Percentiles rank a stretch among this genome's conserved stretches.
These are phyloP conservation scores for Tulasnella sp. DNA, from an alignment of 768 basidiomycete species.

Conservation along the genomic window DNA sequence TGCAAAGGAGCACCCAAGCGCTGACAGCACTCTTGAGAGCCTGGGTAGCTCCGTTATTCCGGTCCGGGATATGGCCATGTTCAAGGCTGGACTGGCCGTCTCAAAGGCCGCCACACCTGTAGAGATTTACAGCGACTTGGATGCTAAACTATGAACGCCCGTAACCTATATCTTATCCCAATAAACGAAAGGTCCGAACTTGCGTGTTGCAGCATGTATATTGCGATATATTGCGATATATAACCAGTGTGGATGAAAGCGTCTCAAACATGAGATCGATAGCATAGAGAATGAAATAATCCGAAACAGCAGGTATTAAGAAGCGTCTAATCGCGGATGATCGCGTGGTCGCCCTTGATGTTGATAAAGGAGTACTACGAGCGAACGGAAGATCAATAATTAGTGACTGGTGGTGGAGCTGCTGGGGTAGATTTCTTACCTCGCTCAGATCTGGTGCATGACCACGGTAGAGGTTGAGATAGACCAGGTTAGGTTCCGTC, in stretches of 20 bases:
- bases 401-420: not conserved
- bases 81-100: conserved; percentile 56
- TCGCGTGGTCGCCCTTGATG: conserved; percentile 25
- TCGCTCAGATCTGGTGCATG: conserved; percentile 24
- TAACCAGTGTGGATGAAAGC: not conserved
- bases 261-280: not conserved
- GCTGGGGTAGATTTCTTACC: not conserved
- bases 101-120: conserved; percentile 62
- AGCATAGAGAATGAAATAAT: not conserved
- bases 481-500: conserved; percentile 27
- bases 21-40: conserved; percentile 37
- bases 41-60: conserved; percentile 50
- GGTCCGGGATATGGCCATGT: conserved; percentile 61
- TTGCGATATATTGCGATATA: not conserved
- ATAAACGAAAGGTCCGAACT: not conserved
- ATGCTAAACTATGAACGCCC: conserved; percentile 24
- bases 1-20: conserved; percentile 50
- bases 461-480: conserved; percentile 20
- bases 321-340: conserved; percentile 1
- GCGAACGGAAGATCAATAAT: not conserved
- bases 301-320: not conserved
- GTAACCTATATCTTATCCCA: not conserved
- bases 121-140: conserved; percentile 33
- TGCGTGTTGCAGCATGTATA: not conserved
- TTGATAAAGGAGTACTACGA: conserved; percentile 28